Evolutionary conservation across 805 yeast species (phyloP), one percentile per base, ranked within the genome.

Genomic region (Blastobotrys attinorum): DNA sequence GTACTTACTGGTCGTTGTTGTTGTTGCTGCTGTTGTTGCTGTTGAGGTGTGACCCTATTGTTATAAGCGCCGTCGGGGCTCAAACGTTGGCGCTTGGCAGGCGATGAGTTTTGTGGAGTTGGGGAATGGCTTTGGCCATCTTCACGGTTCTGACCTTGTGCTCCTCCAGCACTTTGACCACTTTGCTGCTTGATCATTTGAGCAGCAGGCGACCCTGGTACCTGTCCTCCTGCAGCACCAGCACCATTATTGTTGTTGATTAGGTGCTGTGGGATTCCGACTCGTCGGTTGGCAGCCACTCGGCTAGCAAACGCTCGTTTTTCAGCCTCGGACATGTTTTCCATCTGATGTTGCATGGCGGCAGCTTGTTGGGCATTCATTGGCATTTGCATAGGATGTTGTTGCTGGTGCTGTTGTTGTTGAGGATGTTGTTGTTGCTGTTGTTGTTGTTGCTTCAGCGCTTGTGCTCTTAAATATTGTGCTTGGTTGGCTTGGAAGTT

Each of bases 41-140:
- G 57, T 18, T 45, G 43, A 15, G 57, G 53, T 8, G 10, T 11
- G 11, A 25, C 29, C 11, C 29, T 7, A 25, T 25, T 25, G 49
- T 57, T 59, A 37, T 49, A 53, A 16, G 52, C 47, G 8, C 59
- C 62, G 36, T 60, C 65, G 2, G 65, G 65, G 16, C 63, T 56
- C 16, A 60, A 61, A 10, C 63, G 59, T 40, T 61, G 69, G 25
- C 62, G 59, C 39, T 61, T 60, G 16, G 63, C 56, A 2, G 61
- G 65, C 27, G 64, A 62, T 52, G 47, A 17, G 39, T 40, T 53
- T 20, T 52, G 54, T 34, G 54, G 55, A 39, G 56, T 47, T 13
- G 57, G 59, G 15, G 63, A 60, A 20, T 55, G 57, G 29, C 52
- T 52, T 13, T 49, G 61, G 15, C 52, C 17, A 42, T 50, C 38